Evolutionary conservation across 1,139 yeast genomes (phyloP).

Genomic region (Candida tropicalis): DNA sequence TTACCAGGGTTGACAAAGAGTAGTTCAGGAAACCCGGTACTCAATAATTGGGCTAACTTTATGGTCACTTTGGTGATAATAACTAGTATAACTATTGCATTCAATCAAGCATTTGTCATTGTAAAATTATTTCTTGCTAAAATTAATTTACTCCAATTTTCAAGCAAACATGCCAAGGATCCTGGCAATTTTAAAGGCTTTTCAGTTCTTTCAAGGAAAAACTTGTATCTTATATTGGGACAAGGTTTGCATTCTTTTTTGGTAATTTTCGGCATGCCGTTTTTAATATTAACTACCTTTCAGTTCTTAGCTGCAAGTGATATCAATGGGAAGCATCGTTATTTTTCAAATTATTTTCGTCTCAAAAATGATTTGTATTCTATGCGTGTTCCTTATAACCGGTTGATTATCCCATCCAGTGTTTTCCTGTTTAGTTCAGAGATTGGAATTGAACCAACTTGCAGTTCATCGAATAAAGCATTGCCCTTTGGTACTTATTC

Average conservation of each 20-base stretch:
- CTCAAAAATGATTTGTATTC: constrained; percentile 30
- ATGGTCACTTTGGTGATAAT: constrained; percentile 37
- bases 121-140: constrained; percentile 20
- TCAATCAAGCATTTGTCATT: constrained; percentile 26
- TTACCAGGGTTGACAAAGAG: constrained; percentile 33
- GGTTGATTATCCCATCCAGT: constrained; percentile 23
- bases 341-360: constrained; percentile 19
- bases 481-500: not conserved
- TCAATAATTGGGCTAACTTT: constrained; percentile 47
- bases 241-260: constrained; percentile 35
- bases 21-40: constrained; percentile 26
- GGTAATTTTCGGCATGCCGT: constrained; percentile 46
- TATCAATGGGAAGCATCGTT: constrained; percentile 16
- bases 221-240: constrained; percentile 34
- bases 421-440: constrained; percentile 10
- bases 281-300: constrained; percentile 44
- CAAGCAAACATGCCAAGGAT: constrained; percentile 6
- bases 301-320: constrained; percentile 32
- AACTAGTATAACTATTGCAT: constrained; percentile 25
- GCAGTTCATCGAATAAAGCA: not conserved
- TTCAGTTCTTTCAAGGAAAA: constrained; percentile 20
- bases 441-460: constrained; percentile 1
- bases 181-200: constrained; percentile 9
- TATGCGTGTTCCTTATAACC: constrained; percentile 29
- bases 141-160: constrained; percentile 14